These are phyloP conservation scores for Hepatocystis sp. DNA, from an alignment of 169 alveolate species.

Conservation along the genomic window DNA sequence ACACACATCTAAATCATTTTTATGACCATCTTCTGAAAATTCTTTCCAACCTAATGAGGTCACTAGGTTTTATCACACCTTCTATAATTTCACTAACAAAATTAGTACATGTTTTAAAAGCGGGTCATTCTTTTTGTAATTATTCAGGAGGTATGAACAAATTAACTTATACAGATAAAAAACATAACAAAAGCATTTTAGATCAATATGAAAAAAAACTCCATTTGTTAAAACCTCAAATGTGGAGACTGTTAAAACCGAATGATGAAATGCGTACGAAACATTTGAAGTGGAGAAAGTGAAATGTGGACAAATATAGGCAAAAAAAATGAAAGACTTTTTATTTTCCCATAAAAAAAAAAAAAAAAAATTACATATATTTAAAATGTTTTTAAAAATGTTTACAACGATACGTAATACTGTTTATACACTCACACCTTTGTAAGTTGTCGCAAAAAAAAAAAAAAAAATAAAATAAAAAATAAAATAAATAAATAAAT, in stretches of 20 bases:
- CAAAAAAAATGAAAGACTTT: no score
- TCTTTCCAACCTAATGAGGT: constrained; percentile 76
- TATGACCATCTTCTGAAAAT: constrained; percentile 76
- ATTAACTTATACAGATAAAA: constrained; percentile 22
- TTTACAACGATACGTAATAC: no score
- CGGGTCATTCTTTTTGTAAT: constrained; percentile 74
- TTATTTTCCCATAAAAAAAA: no score
- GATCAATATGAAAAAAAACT: constrained; percentile 56
- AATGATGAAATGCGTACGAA: constrained; percentile 87
- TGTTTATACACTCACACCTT: no score
- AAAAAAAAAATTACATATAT: no score
- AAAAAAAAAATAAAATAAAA: no score
- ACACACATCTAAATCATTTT: constrained; percentile 72
- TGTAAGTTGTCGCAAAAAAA: no score
- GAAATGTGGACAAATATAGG: constrained; percentile 16
- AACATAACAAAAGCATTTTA: constrained; percentile 10
- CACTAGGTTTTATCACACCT: constrained; percentile 67
- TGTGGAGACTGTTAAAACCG: constrained; percentile 89
- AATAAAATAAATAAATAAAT: no score
- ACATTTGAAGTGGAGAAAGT: constrained; percentile 87
- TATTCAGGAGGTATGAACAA: constrained; percentile 33
- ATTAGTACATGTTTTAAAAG: constrained; percentile 66
- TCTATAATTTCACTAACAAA: constrained; percentile 61
- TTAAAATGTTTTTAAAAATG: no score
- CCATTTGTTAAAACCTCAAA: constrained; percentile 84